Evolutionary conservation across 495 filamentous ascomycete genomes (phyloP), one percentile per base, ranked within the genome.

Genomic region (Neurospora tetraspora): DNA sequence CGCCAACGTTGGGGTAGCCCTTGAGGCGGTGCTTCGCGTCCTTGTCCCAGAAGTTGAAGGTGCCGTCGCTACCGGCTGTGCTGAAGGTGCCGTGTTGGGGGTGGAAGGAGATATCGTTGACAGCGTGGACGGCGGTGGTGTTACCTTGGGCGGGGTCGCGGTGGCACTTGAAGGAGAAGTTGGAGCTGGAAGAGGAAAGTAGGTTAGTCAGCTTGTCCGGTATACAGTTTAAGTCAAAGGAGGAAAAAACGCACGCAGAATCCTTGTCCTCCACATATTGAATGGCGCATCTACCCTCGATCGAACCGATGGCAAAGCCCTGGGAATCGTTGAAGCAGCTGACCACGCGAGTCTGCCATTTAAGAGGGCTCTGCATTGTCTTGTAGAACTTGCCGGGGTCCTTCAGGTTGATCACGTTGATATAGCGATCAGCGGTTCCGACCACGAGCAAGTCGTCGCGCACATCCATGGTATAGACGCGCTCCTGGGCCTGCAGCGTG

Each of bases 161-260:
- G 80, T 98, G 95, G 83, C 95, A 98, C 83, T 97, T 96, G 87
- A 98, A 98, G 61, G 91, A 92, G 86, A 98, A 97, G 83, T 97
- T 97, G 71, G 88, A 89, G 76, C 88, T 90, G 70, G 73, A 42
- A 2, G 12, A 36, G 47, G 23, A 53, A 47, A 71, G 20, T 59
- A 16, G 0, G 73, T 77, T 53, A 74, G 71, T 36, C 14, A 23
- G 59, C 23, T 16, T 18, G 20, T 39, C 0, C 34, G 16, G 27
- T 16, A 16, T 14, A 8, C 18, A 40, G 40, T 18, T 18, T 7
- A 37, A 9, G 11, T 16, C 45, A 72, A 23, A 59, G 53, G 20
- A 23, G 7, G 5, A 37, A 34, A 70, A 16, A 12, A 27, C 8
- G 76, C 83, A 91, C 90, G 74, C 87, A 11, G 89, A 82, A 78